Evolutionary conservation across 2,329 filamentous ascomycete species (phyloP).

Genomic region (Bipolaris gigantea): DNA sequence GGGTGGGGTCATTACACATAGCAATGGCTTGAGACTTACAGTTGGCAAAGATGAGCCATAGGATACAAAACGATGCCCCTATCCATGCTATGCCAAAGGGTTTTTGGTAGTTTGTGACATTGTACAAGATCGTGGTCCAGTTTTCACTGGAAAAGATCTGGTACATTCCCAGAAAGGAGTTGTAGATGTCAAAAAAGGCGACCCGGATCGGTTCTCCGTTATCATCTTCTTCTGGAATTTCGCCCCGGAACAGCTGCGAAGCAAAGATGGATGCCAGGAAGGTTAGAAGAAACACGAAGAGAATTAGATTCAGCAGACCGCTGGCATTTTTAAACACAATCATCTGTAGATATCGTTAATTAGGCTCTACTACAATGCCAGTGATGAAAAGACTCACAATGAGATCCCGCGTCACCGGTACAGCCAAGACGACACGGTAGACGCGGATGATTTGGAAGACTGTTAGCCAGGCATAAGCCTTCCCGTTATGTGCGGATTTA

Average conservation of each 20-base stretch:
- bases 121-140: conserved; percentile 89
- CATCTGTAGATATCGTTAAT: conserved; percentile 44
- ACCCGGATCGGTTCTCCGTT: conserved; percentile 66
- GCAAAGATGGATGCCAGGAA: conserved; percentile 94
- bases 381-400: conserved; percentile 57
- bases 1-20: background rate
- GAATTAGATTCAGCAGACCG: conserved; percentile 90
- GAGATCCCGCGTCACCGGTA: conserved; percentile 83
- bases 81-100: conserved; percentile 81
- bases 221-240: conserved; percentile 66
- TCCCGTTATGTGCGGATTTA: conserved; percentile 61
- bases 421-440: conserved; percentile 87
- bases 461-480: conserved; percentile 82
- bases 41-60: conserved; percentile 94
- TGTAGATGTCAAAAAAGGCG: conserved; percentile 89
- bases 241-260: conserved; percentile 86
- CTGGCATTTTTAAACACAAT: conserved; percentile 87
- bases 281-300: conserved; percentile 95
- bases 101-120: conserved; percentile 70
- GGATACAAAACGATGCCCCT: conserved; percentile 83
- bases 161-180: conserved; percentile 97
- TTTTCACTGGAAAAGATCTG: conserved; percentile 94
- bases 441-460: conserved; percentile 90
- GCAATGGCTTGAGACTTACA: conserved; percentile 45
- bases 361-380: background rate